Conservation (phyloP, 768 basidiomycete genomes). For the Fistulinella prunicolor region DNA sequence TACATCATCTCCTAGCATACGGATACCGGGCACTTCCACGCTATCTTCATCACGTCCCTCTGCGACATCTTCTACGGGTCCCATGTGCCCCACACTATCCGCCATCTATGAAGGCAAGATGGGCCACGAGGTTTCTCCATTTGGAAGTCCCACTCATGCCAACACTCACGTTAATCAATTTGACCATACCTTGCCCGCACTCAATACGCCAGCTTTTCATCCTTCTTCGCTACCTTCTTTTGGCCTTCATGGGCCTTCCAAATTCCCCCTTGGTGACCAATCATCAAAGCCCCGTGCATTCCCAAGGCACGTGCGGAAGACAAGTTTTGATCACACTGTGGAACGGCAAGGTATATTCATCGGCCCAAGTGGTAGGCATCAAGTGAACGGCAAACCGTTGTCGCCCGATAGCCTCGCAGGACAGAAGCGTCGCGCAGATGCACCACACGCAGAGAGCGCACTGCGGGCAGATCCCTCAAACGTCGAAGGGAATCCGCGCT, state of each 20-base stretch:
- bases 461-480: conserved; percentile 74
- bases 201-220: conserved; percentile 50
- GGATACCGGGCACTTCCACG: conserved; percentile 42
- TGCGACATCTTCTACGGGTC: conserved; percentile 40
- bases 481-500: conserved; percentile 37
- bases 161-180: conserved; percentile 32
- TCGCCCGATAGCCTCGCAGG: conserved; percentile 62
- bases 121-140: conserved; percentile 34
- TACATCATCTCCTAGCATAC: conserved; percentile 31
- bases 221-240: conserved; percentile 75
- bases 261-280: conserved; percentile 30
- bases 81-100: conserved; percentile 43
- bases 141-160: conserved; percentile 35
- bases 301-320: conserved; percentile 87
- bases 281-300: conserved; percentile 51
- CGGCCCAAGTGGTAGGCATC: conserved; percentile 66
- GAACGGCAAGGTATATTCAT: conserved; percentile 59
- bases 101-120: conserved; percentile 45
- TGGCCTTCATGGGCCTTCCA: conserved; percentile 59
- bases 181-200: conserved; percentile 38
- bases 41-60: conserved; percentile 47
- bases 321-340: conserved; percentile 93
- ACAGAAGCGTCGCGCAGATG: conserved; percentile 77
- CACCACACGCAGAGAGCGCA: conserved; percentile 77
- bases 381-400: conserved; percentile 75